Base-by-base conservation (phyloP, 805 yeast genomes). In the Helenozyma baotianmanensis region DNA sequence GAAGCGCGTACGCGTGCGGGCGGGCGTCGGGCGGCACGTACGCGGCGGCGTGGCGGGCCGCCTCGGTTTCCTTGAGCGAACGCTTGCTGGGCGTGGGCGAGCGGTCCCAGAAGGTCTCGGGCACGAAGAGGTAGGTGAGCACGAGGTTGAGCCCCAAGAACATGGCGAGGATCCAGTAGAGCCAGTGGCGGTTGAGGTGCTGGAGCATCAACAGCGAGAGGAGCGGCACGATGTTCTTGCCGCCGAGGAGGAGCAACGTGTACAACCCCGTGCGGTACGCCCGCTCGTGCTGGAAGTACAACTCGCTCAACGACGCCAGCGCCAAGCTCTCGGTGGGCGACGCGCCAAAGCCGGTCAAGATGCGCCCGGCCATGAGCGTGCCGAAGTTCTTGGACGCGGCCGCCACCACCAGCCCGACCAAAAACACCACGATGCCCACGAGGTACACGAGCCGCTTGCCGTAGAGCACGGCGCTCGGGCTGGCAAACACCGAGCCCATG, bases 71-170 rank as follows among this genome's bases (percentile, higher is more conserved):
- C 33, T 56, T 53, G 14, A 56, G 44, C 3, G 77, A 70, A 39
- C 74, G 55, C 43, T 72, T 68, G 41, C 60, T 61, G 12, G 72
- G 73, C 2, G 63, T 60, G 4, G 80, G 79, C 1, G 71, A 50
- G 36, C 83, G 60, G 38, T 71, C 75, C 79, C 80, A 77, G 54
- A 73, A 77, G 1, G 83, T 78, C 37, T 78, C 83, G 3, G 82
- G 83, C 14, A 75, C 81, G 48, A 76, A 76, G 9, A 77, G 47
- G 35, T 65, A 68, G 10, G 74, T 68, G 18, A 68, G 51, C 2
- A 68, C 44, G 21, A 74, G 57, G 42, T 64, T 60, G 24, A 61
- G 49, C 1, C 76, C 82, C 10, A 72, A 60, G 35, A 76, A 63
- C 23, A 76, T 75, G 9, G 78, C 58, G 27, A 72, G 54, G 23